A percentile compares a stretch with the other conserved stretches of the same genome.
These are phyloP conservation scores for Boletus reticuloceps DNA, from an alignment of 768 basidiomycete species.

Conservation along the genomic window DNA sequence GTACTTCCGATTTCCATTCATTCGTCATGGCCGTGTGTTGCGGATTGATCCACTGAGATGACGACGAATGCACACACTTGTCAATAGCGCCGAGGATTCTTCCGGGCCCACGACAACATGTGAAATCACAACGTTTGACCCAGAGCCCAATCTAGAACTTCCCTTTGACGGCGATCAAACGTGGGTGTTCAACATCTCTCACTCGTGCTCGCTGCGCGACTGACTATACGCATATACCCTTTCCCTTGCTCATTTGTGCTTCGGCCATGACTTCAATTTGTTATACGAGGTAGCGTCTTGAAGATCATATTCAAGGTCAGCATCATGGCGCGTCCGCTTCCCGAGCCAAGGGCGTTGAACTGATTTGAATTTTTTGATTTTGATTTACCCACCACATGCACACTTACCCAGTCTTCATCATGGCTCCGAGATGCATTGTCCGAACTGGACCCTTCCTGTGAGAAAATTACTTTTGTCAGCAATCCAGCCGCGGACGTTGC, in stretches of 20 bases:
- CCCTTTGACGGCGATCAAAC: constrained; percentile 68
- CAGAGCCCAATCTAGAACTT: constrained; percentile 79
- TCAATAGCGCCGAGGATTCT: constrained; percentile 67
- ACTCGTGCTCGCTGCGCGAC: constrained; percentile 1
- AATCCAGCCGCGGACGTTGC: constrained; percentile 50
- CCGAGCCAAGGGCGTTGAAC: not conserved
- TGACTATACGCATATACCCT: constrained; percentile 2
- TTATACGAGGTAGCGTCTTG: constrained; percentile 47
- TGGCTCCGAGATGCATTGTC: constrained; percentile 92
- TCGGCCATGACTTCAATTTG: not conserved
- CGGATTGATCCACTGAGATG: not conserved
- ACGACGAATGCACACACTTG: constrained; percentile 1
- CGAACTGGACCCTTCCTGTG: constrained; percentile 87
- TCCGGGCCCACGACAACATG: constrained; percentile 83
- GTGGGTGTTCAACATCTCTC: constrained; percentile 32
- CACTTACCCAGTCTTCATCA: constrained; percentile 53
- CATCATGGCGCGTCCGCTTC: not conserved
- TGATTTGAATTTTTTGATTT: not conserved
- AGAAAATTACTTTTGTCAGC: constrained; percentile 80
- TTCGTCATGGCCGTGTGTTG: not conserved
- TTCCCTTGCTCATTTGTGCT: not conserved
- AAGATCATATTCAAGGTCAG: constrained; percentile 84
- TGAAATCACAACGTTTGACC: constrained; percentile 81
- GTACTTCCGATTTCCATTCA: not conserved
- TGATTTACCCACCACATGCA: not conserved